Conservation (phyloP, 352 stramenopile species). For the Lagenidium sp. region DNA sequence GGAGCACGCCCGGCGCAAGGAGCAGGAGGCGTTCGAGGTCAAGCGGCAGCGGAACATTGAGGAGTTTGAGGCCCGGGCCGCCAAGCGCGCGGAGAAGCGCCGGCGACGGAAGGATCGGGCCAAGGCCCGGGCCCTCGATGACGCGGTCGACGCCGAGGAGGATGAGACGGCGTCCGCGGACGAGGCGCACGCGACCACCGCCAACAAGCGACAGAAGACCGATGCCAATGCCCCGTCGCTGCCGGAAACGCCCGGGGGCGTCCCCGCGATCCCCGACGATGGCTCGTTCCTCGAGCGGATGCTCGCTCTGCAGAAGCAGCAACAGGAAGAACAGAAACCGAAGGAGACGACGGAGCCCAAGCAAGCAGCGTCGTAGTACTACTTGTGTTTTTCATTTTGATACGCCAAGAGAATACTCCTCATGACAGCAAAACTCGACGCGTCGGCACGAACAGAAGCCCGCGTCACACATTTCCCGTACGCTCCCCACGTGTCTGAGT, state of each 20-base stretch:
- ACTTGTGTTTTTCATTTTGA: no score
- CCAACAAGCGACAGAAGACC: constrained; percentile 6
- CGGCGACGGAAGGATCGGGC: constrained; percentile 62
- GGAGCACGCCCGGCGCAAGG: constrained; percentile 53
- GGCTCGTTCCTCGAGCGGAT: constrained; percentile 72
- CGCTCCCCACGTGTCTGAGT: no score
- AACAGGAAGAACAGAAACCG: constrained; percentile 7
- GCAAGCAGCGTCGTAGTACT: neutral
- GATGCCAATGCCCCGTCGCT: constrained; percentile 20
- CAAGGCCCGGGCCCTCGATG: constrained; percentile 23
- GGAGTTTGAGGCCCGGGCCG: constrained; percentile 56
- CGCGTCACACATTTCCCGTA: no score
- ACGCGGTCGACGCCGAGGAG: constrained; percentile 9
- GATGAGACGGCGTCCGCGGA: neutral
- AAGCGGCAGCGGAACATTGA: constrained; percentile 53
- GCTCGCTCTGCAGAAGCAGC: constrained; percentile 46
- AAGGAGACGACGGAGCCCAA: neutral
- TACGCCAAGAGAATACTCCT: no score
- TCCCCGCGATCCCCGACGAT: constrained; percentile 73
- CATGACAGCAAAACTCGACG: no score
- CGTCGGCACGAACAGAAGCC: no score
- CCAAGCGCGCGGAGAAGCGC: constrained; percentile 74
- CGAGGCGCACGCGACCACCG: constrained; percentile 6
- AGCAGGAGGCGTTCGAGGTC: constrained; percentile 54
- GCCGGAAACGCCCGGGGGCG: constrained; percentile 51